Conservation (phyloP, 1,139 yeast genomes). For the Spencermartinsiella ligniputridi region DNA sequence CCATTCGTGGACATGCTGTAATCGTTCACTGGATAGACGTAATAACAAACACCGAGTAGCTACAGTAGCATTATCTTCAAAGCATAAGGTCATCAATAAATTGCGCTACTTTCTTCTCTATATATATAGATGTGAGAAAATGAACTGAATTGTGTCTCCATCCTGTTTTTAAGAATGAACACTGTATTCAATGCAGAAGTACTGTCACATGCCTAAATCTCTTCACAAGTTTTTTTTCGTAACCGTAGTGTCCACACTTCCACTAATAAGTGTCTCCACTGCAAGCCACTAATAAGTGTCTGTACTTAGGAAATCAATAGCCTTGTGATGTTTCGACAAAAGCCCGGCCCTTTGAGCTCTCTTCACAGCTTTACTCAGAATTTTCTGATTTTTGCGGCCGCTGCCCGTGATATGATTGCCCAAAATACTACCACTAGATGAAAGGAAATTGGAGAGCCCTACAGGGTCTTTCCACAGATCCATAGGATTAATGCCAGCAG, state of each 20-base stretch:
- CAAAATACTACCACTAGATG: slow-evolving; percentile 60
- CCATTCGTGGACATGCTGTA: no score
- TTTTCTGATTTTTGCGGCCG: slow-evolving; percentile 52
- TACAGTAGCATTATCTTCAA: no score
- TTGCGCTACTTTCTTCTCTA: no score
- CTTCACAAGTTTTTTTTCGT: not conserved
- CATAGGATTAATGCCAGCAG: slow-evolving; percentile 28
- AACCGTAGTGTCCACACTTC: not conserved
- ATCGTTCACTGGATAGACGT: no score
- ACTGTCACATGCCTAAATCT: not conserved
- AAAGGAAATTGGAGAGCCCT: slow-evolving; percentile 51
- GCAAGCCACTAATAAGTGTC: slow-evolving; percentile 5
- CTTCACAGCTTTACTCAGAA: slow-evolving; percentile 59
- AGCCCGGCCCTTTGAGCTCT: slow-evolving; percentile 68
- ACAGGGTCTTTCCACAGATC: slow-evolving; percentile 39
- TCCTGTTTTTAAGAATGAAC: no score
- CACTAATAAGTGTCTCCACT: not conserved
- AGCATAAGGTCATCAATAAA: no score
- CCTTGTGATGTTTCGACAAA: slow-evolving; percentile 57
- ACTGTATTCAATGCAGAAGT: no score
- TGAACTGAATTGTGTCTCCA: no score
- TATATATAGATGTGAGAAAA: no score
- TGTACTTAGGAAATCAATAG: slow-evolving; percentile 29
- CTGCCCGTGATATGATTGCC: slow-evolving; percentile 58
- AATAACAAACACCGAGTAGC: no score